These are phyloP conservation scores for Malus hybrid DNA, from an alignment of 331 rosid genomes.

Conservation along the genomic window DNA sequence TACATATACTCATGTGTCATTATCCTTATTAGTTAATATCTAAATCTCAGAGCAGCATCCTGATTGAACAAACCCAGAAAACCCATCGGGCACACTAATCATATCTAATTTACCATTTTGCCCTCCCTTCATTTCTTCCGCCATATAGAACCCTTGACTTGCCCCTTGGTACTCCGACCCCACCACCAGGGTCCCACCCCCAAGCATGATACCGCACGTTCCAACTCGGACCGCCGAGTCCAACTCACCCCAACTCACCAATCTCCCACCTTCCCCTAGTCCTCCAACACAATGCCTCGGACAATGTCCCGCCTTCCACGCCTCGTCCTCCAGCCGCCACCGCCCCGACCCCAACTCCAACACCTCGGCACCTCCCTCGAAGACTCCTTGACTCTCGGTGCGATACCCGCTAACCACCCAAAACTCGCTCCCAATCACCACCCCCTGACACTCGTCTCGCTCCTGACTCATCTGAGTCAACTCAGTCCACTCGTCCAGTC, in stretches of 20 bases:
- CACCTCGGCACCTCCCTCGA: constrained; percentile 54
- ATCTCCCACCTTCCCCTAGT: constrained; percentile 27
- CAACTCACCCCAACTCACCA: constrained; percentile 29
- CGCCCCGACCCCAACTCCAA: constrained; percentile 35
- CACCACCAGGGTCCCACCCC: constrained; percentile 22
- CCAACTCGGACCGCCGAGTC: constrained; percentile 44
- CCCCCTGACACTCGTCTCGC: constrained; percentile 82
- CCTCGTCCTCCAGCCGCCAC: constrained; percentile 45
- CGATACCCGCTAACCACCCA: constrained; percentile 82
- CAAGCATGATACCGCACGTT: constrained; percentile 37
- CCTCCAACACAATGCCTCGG: constrained; percentile 50
- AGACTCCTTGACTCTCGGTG: constrained; percentile 70
- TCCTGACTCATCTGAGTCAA: constrained; percentile 48
- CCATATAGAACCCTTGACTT: constrained; percentile 34
- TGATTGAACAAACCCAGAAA: constrained; percentile 61
- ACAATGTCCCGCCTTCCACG: constrained; percentile 58
- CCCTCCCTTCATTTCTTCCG: constrained; percentile 23
- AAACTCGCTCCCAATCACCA: constrained; percentile 47
- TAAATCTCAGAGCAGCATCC: constrained; percentile 68
- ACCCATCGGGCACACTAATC: constrained; percentile 39
- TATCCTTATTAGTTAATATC: background rate
- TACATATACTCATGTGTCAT: background rate
- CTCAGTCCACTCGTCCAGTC: constrained; percentile 44
- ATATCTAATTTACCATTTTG: constrained; percentile 40
- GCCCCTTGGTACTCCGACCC: constrained; percentile 67